Conservation (phyloP, 441 rosid genomes). For the Euphorbia celastroides region DNA sequence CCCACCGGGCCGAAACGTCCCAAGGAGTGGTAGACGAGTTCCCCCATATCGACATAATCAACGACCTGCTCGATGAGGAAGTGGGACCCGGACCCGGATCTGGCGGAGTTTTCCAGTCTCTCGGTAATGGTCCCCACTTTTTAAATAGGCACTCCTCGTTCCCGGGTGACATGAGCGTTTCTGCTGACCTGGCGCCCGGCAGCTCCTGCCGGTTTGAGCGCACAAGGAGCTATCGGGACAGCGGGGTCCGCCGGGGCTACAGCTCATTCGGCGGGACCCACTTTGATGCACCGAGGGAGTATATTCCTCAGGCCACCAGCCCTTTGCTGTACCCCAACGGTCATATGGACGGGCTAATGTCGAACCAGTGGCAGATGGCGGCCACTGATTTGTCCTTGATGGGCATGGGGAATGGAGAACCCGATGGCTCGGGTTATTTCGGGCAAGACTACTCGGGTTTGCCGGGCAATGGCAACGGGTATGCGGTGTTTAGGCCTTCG, state of each 20-base stretch:
- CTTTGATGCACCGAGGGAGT: slow-evolving; percentile 46
- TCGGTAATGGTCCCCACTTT: slow-evolving; percentile 32
- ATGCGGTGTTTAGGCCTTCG: slow-evolving; percentile 62
- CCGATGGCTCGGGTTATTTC: slow-evolving; percentile 43
- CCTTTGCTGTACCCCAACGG: slow-evolving; percentile 47
- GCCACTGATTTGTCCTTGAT: slow-evolving; percentile 53
- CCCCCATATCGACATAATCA: slow-evolving; percentile 91
- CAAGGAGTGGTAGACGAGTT: slow-evolving; percentile 72
- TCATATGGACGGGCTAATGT: slow-evolving; percentile 52
- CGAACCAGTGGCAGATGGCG: slow-evolving; percentile 57
- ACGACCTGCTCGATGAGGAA: slow-evolving; percentile 87
- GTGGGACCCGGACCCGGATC: slow-evolving; percentile 32
- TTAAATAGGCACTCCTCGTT: slow-evolving; percentile 49
- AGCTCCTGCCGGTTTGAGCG: slow-evolving; percentile 61
- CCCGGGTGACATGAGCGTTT: slow-evolving; percentile 41
- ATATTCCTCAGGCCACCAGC: slow-evolving; percentile 40
- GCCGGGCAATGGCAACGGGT: slow-evolving; percentile 52
- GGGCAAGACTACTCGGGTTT: slow-evolving; percentile 41
- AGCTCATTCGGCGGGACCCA: slow-evolving; percentile 41
- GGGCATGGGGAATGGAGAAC: slow-evolving; percentile 47
- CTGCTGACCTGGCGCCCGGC: slow-evolving; percentile 42
- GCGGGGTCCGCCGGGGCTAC: slow-evolving; percentile 43
- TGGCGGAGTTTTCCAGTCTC: slow-evolving; percentile 31
- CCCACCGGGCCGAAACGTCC: slow-evolving; percentile 55
- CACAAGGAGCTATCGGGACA: slow-evolving; percentile 47